Conservation (phyloP, 148 eudicot species). For the Fagopyrum tataricum region DNA sequence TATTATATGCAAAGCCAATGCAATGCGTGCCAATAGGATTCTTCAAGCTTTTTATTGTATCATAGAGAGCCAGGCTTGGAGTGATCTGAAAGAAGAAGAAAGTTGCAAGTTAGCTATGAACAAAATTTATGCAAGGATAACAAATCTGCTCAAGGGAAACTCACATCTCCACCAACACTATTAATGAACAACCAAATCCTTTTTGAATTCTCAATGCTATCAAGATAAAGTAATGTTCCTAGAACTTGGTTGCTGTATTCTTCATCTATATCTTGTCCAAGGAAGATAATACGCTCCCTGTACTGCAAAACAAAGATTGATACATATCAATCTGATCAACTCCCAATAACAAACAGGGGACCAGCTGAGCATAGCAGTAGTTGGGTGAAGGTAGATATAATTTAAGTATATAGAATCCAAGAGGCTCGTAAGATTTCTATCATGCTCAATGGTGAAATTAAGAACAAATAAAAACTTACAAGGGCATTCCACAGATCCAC, state of each 20-base stretch:
- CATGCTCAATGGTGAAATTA: not conserved
- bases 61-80: constrained; percentile 79
- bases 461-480: constrained; percentile 36
- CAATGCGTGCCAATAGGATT: constrained; percentile 75
- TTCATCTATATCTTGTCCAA: constrained; percentile 68
- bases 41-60: constrained; percentile 77
- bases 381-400: not conserved
- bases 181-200: constrained; percentile 60
- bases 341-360: not conserved
- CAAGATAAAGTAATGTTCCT: constrained; percentile 79
- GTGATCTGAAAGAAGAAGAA: constrained; percentile 52
- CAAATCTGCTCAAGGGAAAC: constrained; percentile 25
- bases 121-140: not conserved
- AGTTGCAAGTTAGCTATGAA: not conserved
- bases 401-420: not conserved
- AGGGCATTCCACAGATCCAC: constrained; percentile 83
- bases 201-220: constrained; percentile 51
- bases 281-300: constrained; percentile 71
- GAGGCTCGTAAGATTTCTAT: not conserved
- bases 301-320: constrained; percentile 35
- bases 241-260: constrained; percentile 70
- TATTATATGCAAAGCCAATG: constrained; percentile 64
- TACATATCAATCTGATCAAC: not conserved
- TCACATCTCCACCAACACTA: constrained; percentile 90
- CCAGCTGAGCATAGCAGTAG: not conserved